A percentile compares a stretch with the other conserved stretches of the same genome.
These are phyloP conservation scores for Euryodendron excelsum DNA, from an alignment of 148 eudicot genomes.

Conservation along the genomic window DNA sequence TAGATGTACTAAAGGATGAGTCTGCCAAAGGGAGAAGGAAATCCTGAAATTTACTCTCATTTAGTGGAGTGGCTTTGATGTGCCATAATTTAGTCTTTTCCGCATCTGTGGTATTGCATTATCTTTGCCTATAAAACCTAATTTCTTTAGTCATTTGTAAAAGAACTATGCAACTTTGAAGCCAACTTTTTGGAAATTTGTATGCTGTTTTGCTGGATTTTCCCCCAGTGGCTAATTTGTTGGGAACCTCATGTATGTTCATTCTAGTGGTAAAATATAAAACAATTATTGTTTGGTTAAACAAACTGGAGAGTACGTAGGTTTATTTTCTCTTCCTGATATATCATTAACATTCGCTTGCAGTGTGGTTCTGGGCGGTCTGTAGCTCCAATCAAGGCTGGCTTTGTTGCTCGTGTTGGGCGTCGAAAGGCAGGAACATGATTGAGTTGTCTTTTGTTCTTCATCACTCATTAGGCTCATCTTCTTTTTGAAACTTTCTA, in stretches of 20 bases:
- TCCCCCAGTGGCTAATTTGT: not conserved
- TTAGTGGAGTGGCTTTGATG: not conserved
- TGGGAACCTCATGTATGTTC: not conserved
- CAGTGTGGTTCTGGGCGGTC: conserved; percentile 72
- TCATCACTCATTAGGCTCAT: not conserved
- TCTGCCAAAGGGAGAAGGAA: not conserved
- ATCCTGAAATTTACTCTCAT: not conserved
- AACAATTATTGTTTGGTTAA: not conserved
- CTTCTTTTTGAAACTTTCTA: no score
- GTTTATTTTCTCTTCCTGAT: not conserved
- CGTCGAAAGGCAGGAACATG: conserved; percentile 49
- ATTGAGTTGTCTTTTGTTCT: not conserved
- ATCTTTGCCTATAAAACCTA: not conserved
- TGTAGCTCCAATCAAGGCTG: conserved; percentile 60
- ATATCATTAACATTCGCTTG: conserved; percentile 5
- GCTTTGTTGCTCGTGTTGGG: conserved; percentile 53
- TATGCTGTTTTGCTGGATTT: not conserved
- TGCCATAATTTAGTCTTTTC: not conserved
- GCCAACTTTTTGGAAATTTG: not conserved
- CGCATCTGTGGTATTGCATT: not conserved
- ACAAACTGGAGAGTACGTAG: no score
- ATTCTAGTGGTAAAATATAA: not conserved
- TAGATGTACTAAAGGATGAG: not conserved
- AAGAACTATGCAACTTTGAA: not conserved
- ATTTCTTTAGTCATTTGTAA: not conserved